A percentile compares a stretch with the other conserved stretches of the same genome.
These are phyloP conservation scores for Delonix regia DNA, from an alignment of 306 rosid genomes.

Conservation along the genomic window DNA sequence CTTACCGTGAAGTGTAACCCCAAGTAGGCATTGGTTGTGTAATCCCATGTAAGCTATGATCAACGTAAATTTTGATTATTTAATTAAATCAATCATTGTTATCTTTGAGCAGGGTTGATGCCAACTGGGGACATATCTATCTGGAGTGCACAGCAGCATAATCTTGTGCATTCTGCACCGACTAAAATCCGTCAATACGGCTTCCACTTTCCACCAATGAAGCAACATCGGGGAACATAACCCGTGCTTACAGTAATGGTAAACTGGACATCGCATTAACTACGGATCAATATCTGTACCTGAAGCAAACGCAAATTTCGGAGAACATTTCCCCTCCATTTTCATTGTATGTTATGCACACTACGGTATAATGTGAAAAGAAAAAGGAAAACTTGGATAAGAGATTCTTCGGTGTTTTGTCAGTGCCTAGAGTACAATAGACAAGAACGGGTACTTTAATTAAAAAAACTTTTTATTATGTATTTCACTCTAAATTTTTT, in stretches of 20 bases:
- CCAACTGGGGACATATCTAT: constrained; percentile 4
- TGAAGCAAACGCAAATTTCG: background rate
- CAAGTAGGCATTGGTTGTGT: background rate
- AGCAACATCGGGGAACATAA: constrained; percentile 18
- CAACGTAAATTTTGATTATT: background rate
- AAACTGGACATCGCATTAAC: constrained; percentile 25
- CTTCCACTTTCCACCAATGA: constrained; percentile 24
- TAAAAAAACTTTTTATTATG: no score
- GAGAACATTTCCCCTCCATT: background rate
- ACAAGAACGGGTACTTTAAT: no score
- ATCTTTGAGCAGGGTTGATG: constrained; percentile 7
- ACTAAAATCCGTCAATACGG: background rate
- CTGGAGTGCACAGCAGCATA: constrained; percentile 28
- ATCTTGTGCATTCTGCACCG: constrained; percentile 8
- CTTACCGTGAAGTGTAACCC: background rate
- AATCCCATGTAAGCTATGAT: background rate
- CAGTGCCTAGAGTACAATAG: no score
- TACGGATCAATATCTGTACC: background rate
- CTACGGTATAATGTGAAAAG: no score
- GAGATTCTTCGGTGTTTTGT: no score
- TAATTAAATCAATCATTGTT: constrained; percentile 1
- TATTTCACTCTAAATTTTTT: no score
- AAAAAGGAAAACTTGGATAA: no score
- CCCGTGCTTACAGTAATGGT: background rate
- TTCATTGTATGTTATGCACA: background rate